phyloP scores from a whole-genome alignment of 169 alveolate genomes.

The Babesia divergens region DNA sequence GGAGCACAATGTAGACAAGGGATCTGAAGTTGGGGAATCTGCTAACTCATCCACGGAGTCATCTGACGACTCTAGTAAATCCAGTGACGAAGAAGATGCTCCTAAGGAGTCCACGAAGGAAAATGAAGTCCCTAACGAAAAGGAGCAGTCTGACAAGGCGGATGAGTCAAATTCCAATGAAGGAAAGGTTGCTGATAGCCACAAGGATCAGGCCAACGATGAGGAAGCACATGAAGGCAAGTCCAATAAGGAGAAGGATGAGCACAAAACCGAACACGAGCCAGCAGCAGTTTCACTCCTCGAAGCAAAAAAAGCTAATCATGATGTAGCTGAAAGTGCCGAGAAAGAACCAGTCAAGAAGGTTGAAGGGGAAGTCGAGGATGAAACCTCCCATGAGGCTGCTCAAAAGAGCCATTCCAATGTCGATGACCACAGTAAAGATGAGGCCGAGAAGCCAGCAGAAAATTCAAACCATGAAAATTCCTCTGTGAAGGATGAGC shows the following conservation, averaged over 20 bases:
- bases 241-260: neutral
- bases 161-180: too few species aligned
- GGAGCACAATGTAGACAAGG: too few species aligned
- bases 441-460: neutral
- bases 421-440: neutral
- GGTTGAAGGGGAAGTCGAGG: neutral
- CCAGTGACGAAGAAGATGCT: neutral
- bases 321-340: neutral
- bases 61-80: neutral
- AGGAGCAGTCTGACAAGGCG: too few species aligned
- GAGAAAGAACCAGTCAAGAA: conserved; percentile 1
- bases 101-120: too few species aligned
- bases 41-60: conserved; percentile 1
- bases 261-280: neutral
- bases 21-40: neutral
- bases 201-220: neutral
- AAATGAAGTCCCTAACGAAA: too few species aligned
- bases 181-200: too few species aligned
- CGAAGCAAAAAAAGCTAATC: too few species aligned
- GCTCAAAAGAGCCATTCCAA: neutral
- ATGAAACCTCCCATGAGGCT: too few species aligned
- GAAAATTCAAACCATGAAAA: too few species aligned
- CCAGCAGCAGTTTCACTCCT: conserved; percentile 20
- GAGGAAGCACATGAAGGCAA: neutral
- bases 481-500: too few species aligned